Conservation (phyloP, 2,329 filamentous ascomycete genomes). For the Claviceps arundinis region DNA sequence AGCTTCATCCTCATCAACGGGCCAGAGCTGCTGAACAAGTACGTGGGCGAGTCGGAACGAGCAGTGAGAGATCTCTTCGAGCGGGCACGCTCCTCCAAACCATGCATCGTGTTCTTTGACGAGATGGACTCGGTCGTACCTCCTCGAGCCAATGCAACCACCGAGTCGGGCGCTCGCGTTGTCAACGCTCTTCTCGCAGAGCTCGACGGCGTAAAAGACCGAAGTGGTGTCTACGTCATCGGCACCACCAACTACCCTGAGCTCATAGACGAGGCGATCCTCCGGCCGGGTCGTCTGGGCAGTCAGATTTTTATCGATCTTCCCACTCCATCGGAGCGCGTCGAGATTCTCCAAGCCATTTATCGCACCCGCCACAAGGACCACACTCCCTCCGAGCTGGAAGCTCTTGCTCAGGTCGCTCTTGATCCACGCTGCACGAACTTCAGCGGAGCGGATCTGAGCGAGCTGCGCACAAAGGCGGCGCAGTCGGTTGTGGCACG, state of each 20-base stretch:
- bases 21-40: constrained; percentile 93
- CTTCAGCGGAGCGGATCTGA: constrained; percentile 60
- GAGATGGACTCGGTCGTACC: constrained; percentile 90
- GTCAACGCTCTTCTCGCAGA: constrained; percentile 94
- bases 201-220: no score
- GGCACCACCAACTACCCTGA: constrained; percentile 91
- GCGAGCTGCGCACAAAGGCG: constrained; percentile 27
- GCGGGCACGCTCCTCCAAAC: constrained; percentile 71
- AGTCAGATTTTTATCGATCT: constrained; percentile 83
- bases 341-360: constrained; percentile 68
- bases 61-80: constrained; percentile 86
- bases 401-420: constrained; percentile 50
- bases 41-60: constrained; percentile 89
- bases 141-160: constrained; percentile 61
- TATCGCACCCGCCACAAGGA: constrained; percentile 31
- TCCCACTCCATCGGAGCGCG: constrained; percentile 63
- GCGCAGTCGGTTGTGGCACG: constrained; percentile 33
- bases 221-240: constrained; percentile 92
- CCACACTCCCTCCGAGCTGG: constrained; percentile 30
- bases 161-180: constrained; percentile 74
- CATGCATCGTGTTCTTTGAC: constrained; percentile 96
- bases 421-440: constrained; percentile 53
- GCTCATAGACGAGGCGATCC: constrained; percentile 91
- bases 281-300: constrained; percentile 79
- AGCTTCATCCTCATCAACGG: constrained; percentile 99